These are phyloP conservation scores for Bipolaris victoriae DNA, from an alignment of 2,329 filamentous ascomycete species.

Conservation along the genomic window DNA sequence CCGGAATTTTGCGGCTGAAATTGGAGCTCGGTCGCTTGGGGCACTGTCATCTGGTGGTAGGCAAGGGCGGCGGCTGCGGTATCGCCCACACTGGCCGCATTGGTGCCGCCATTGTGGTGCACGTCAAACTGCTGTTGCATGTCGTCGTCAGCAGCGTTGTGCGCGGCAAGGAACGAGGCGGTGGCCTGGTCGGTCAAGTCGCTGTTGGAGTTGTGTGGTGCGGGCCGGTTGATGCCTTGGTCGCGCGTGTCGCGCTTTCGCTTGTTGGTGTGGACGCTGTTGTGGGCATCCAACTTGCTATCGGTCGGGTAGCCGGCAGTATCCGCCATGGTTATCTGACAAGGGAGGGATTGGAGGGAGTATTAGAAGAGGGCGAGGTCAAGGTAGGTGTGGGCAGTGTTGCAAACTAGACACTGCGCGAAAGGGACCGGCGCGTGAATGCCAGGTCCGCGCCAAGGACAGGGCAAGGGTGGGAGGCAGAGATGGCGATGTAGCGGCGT, in stretches of 20 bases:
- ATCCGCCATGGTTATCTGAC: constrained; percentile 39
- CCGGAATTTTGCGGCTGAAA: constrained; percentile 56
- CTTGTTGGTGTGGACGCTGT: constrained; percentile 49
- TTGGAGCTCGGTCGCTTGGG: constrained; percentile 61
- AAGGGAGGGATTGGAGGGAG: neutral
- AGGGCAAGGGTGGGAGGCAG: neutral
- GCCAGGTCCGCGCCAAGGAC: neutral
- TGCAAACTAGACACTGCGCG: neutral
- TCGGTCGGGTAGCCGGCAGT: constrained; percentile 48
- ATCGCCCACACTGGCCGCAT: constrained; percentile 59
- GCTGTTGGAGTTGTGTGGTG: constrained; percentile 42
- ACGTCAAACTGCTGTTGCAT: constrained; percentile 52
- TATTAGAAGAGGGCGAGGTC: constrained; percentile 1
- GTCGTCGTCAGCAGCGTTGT: constrained; percentile 51
- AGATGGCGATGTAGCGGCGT: neutral
- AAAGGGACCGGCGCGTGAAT: constrained; percentile 6
- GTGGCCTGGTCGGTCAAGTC: constrained; percentile 48
- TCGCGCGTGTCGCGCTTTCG: constrained; percentile 56
- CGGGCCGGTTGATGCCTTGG: constrained; percentile 48
- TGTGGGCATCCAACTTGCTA: constrained; percentile 43
- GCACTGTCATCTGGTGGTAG: constrained; percentile 63
- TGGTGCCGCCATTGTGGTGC: constrained; percentile 61
- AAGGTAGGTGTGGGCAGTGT: neutral
- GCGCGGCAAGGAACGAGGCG: constrained; percentile 48
- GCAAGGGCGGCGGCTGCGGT: constrained; percentile 65